These are phyloP conservation scores for Apophysomyces ossiformis DNA, from an alignment of 371 early-diverging fungal genomes.

Conservation along the genomic window DNA sequence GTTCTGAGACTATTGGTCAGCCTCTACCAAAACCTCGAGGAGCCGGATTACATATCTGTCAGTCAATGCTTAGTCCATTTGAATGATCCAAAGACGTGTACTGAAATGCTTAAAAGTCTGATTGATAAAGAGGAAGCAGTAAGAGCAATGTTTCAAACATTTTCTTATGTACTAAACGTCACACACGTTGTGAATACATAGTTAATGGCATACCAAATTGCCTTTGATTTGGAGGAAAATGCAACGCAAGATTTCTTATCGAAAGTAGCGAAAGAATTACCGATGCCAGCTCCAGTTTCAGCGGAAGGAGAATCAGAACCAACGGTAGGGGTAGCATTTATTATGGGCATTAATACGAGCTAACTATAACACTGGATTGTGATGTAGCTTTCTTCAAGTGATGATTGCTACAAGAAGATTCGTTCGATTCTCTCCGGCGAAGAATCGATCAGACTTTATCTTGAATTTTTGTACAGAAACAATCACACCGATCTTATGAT, in stretches of 20 bases:
- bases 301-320: constrained; percentile 37
- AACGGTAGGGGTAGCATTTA: constrained; percentile 44
- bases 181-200: constrained; percentile 23
- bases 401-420: constrained; percentile 47
- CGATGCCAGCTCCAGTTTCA: constrained; percentile 32
- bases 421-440: constrained; percentile 86
- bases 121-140: constrained; percentile 62
- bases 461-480: constrained; percentile 94
- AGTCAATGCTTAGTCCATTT: constrained; percentile 92
- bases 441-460: constrained; percentile 84
- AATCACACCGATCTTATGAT: constrained; percentile 94
- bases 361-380: not conserved
- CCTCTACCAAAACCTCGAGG: constrained; percentile 75
- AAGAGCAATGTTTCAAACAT: constrained; percentile 1
- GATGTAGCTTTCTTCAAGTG: not conserved
- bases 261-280: constrained; percentile 71
- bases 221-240: constrained; percentile 94
- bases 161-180: too few species aligned
- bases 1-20: constrained; percentile 83
- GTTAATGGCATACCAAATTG: constrained; percentile 95
- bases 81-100: constrained; percentile 75
- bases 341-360: not conserved
- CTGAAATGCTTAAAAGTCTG: constrained; percentile 74
- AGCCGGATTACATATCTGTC: constrained; percentile 90
- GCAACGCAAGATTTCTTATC: constrained; percentile 93